Evolutionary conservation across 148 eudicot species (phyloP), one percentile per base, ranked within the genome.

Genomic region (Cornus florida): DNA sequence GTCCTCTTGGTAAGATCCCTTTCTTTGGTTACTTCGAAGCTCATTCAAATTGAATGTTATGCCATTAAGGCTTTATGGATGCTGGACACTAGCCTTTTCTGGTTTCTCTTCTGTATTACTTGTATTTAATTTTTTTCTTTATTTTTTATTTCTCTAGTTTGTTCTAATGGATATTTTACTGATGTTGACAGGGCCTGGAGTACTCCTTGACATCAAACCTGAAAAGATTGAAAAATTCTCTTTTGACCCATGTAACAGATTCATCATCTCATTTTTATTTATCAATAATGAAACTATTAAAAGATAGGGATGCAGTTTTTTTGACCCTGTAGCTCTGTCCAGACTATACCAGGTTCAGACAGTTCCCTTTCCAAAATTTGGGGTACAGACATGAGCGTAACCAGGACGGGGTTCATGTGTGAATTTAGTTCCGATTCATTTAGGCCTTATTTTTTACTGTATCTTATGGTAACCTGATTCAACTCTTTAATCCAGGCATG

Each of bases 171-270:
- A 9, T 23, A 32, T 38, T 16, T n/a, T 22, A 67, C 8, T 35
- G 62, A 23, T 64, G 77, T 56, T 64, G 76, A 80, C 88, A 94
- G 97, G 98, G 64, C 92, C 98, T 3, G 98, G 97, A 50, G 79
- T 83, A 46, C 85, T 91, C 67, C 88, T 89, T 81, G 91, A 91
- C 76, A 82, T 94, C 77, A 94, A 95, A 59, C 95, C 93, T 5
- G 90, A 89, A 74, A 91, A 82, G 84, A 92, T 94, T 46, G 90
- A 92, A 72, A 89, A 83, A 70, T 87, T 86, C 50, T 43, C 85
- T 48, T 89, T 92, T 74, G 95, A 94, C 80, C 98, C 98, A 77
- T 83, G 98, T 94, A 92, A 83, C 85, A 22, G 43, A 41, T 28
- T 73, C 32, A 5, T n/a, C 48, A 20, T 53, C 66, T 48, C 48